Base-by-base conservation (phyloP, 768 basidiomycete species). In the Holtermanniella nyarrowii region DNA sequence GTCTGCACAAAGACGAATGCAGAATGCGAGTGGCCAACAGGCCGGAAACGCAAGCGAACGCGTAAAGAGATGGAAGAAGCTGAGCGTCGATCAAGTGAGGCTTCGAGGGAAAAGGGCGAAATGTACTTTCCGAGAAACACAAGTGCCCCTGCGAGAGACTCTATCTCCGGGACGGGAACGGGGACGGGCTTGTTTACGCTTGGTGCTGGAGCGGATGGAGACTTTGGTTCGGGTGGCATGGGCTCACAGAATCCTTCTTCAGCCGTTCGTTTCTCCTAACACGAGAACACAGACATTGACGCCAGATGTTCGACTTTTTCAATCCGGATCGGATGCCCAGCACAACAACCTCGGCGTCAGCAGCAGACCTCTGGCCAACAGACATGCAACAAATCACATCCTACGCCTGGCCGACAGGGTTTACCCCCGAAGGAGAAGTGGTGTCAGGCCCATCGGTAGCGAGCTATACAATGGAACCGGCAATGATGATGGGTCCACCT, bases 61-160 rank as follows among this genome's bases (percentile, higher is more conserved):
- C 48, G 62, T 26, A 62, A 58, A 48, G 66, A 70, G 55, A 70
- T 70, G 69, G 61, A 66, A 44, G 64, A 62, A 40, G 68, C 66
- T 13, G 58, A 59, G 21, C 24, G 47, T 24, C 44, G 46, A 13
- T 61, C 60, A 11, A 45, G 46, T 5, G 50, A 40, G 5, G 5
- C 21, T 37, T 37, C 31, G 16, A 37, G 31, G 16, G 10, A 37
- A 37, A 37, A 7, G 31, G 31, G 31, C 31, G 31, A 37, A 37
- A 37, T 37, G 31, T 37, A 37, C 31, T 37, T 37, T 37, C 31
- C 31, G n/a, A n/a, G n/a, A 37, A 37, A 37, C 10, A 37, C 31
- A 7, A 16, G 7, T 16, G 31, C 31, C 16, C 10, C 31, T 37
- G 7, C 31, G 31, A 37, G 31, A n/a, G n/a, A n/a, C n/a, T n/a